phyloP scores from a whole-genome alignment of 257 asterid genomes.

The Capsicum pubescens region DNA sequence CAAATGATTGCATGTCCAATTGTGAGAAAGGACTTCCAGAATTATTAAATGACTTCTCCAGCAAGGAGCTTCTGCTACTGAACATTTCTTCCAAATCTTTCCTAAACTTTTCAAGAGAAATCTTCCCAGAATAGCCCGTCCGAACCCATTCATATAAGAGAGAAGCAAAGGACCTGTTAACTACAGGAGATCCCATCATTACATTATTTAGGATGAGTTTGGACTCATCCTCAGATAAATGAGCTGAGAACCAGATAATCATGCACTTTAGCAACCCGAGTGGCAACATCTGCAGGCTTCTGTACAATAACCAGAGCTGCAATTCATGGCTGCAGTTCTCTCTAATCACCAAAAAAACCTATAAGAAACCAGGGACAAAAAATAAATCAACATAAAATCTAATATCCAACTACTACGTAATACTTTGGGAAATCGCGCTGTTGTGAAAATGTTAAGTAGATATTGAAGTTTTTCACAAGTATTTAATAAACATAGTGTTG shows the following conservation, averaged over 20 bases:
- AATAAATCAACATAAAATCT: constrained; percentile 20
- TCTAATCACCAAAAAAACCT: constrained; percentile 66
- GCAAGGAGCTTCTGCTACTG: constrained; percentile 59
- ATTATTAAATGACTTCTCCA: constrained; percentile 49
- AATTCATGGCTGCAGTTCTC: constrained; percentile 58
- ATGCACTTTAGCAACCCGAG: constrained; percentile 77
- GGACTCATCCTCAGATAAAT: constrained; percentile 64
- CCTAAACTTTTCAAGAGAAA: constrained; percentile 60
- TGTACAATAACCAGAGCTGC: constrained; percentile 74
- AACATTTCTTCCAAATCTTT: constrained; percentile 61
- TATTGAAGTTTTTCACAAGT: background rate
- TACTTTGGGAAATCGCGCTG: background rate
- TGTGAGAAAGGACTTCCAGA: constrained; percentile 32
- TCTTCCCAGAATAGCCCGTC: constrained; percentile 69
- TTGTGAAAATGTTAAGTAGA: constrained; percentile 5
- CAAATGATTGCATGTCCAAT: constrained; percentile 27
- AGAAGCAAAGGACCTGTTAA: constrained; percentile 59
- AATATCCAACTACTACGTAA: background rate
- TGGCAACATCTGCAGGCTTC: constrained; percentile 76
- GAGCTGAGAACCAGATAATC: constrained; percentile 72
- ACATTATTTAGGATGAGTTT: constrained; percentile 56
- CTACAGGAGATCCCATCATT: constrained; percentile 50
- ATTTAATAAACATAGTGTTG: background rate
- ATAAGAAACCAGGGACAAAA: constrained; percentile 51
- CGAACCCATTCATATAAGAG: constrained; percentile 58